Percentiles rank a stretch among this genome's conserved stretches.
Evolutionary conservation across 768 basidiomycete genomes (phyloP).

Genomic region (Strobilomyces confusus): DNA sequence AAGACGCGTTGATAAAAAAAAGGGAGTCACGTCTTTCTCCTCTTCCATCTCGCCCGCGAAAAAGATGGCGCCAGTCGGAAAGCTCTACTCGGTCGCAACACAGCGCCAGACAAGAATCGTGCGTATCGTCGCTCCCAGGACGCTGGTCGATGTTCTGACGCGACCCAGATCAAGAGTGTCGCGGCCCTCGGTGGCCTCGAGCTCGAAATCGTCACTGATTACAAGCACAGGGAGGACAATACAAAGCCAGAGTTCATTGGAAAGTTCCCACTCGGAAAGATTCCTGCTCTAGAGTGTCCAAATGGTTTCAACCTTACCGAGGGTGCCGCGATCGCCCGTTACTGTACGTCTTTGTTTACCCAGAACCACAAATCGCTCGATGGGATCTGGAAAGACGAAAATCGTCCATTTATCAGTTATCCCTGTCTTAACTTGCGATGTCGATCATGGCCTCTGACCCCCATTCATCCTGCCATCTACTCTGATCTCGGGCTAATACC

Average conservation of each 20-base stretch:
- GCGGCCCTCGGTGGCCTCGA: constrained; percentile 60
- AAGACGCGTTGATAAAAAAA: constrained; percentile 27
- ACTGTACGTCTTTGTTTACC: constrained; percentile 59
- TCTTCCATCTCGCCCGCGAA: constrained; percentile 22
- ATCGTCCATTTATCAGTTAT: constrained; percentile 52
- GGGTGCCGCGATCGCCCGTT: constrained; percentile 75
- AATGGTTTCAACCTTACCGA: constrained; percentile 82
- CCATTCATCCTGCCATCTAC: background rate
- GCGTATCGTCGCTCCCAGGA: constrained; percentile 9
- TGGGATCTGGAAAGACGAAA: constrained; percentile 25
- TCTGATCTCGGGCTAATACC: constrained; percentile 15
- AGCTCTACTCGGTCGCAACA: constrained; percentile 50
- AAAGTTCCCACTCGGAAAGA: constrained; percentile 81
- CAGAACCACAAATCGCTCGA: constrained; percentile 9
- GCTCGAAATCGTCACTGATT: constrained; percentile 48
- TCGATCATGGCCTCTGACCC: constrained; percentile 36
- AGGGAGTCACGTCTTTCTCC: constrained; percentile 5
- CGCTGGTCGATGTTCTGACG: background rate
- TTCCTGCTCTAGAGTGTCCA: constrained; percentile 74
- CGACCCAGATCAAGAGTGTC: constrained; percentile 45
- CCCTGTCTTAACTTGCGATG: constrained; percentile 63
- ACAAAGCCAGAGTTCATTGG: constrained; percentile 62
- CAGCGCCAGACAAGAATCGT: constrained; percentile 46
- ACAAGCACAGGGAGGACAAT: constrained; percentile 64
- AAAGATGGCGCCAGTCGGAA: constrained; percentile 58